Evolutionary conservation across 2,329 filamentous ascomycete genomes (phyloP), one percentile per base, ranked within the genome.

Genomic region (Chrysosporium queenslandicum): DNA sequence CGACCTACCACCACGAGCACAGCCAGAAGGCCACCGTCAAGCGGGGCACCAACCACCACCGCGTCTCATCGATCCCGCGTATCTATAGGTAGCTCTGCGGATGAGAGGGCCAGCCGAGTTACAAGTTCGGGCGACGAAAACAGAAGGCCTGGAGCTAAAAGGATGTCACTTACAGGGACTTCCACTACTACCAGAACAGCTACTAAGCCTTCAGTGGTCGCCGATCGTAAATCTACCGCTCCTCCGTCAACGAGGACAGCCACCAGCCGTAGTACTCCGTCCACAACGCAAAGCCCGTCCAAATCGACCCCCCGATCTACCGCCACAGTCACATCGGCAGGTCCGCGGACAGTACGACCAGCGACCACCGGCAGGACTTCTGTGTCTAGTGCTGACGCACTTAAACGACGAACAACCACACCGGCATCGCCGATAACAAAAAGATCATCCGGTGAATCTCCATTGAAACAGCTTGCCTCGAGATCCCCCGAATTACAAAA

Each of bases 41-140:
- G 55, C 5, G 50, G 54, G 46, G 64, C 65, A 53, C 60, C 66
- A 12, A 64, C 66, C 12, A 66, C 68, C 3, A 63, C 66, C 25
- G 58, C 66, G 30, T 65, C 68, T 20, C 71, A 73, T 50, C 64
- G 66, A 34, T 68, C 69, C 42, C 68, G 68, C 18, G 62, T 66
- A 12, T 74, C 72, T 0, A 60, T 71, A 43, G 69, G 69, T 56
- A 71, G 69, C 58, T 72, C 70, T 14, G 68, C 70, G 7, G 70
- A 72, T 54, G 70, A 72, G 56, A 71, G 69, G 55, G 56, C 63
- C 34, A 66, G 64, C 30, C 69, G 66, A 7, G 61, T 71, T 34
- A 64, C 66, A 11, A 73, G 70, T 55, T 73, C 71, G 1, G 68
- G 70, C 14, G 71, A 74, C 54, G 72, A 74, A 55, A 69, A 65